Base-by-base conservation (phyloP, 2,329 filamentous ascomycete genomes). In the Huntiella moniliformis region DNA sequence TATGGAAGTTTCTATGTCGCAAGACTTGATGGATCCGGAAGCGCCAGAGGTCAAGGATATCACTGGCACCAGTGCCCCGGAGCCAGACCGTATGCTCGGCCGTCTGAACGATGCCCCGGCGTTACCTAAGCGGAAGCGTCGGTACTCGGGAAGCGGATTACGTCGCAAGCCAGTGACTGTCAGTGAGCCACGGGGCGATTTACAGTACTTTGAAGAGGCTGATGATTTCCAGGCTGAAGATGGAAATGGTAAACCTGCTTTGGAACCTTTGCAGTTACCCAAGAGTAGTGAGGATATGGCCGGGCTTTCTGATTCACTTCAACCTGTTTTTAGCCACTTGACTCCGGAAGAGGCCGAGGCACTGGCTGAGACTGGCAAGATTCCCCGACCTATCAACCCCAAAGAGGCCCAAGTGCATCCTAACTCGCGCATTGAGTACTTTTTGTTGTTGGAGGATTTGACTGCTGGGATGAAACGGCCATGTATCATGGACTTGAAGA, bases 401-500 rank as follows among this genome's bases (percentile, higher is more conserved):
- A 85, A 85, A 60, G 79, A 85, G 57, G 81, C 80, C 1, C 78
- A 82, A 55, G 71, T 69, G 8, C 70, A 73, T 40, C 64, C 63
- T 11, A 69, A 74, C 47, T 68, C 68, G 2, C 77, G 88, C 31
- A 82, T 93, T 4, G 84, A 95, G 55, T 93, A 88, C 58, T 98
- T 98, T 58, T 67, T 98, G 11, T 69, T 98, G 1, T 66, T 98
- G 7, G 91, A 98, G 61, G 91, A 98, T 58, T 71, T 98, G 41
- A 98, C 91, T 1, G 83, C 88, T 2, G 88, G 88, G 32, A 96
- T 98, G 91, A 87, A 85, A 58, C 78, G 82, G 43, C 91, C 91
- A 4, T 96, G 91, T 62, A 93, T 98, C 50, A 81, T 98, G 61
- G 91, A 98, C 58, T 68, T 98, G 51, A 98, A 98, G 60, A 98